Evolutionary conservation across 2,329 filamentous ascomycete genomes (phyloP), one percentile per base, ranked within the genome.

Genomic region (Dryadomyces quercus-mongolicae): DNA sequence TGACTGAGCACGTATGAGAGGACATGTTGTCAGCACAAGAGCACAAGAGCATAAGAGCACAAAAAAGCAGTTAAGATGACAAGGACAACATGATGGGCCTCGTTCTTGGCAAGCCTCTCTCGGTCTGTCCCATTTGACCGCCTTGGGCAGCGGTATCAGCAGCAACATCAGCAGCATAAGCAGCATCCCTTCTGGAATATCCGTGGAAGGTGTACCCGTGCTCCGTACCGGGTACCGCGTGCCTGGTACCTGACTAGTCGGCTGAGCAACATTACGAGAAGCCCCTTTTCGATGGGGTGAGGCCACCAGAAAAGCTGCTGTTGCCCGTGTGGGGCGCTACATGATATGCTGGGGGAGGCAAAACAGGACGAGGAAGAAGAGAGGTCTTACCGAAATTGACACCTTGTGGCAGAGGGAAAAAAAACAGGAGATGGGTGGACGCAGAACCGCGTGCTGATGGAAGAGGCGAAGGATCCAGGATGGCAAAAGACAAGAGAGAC

Each of bases 271-370:
- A 51, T 44, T 31, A 47, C 51, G 36, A 43, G 31, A 31, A 42
- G 51, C 55, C 53, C 50, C 51, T 57, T 42, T 48, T 52, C 21
- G 18, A 38, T 57, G 53, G 56, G 53, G 49, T 55, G 56, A 51
- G 53, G 48, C 48, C 40, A 57, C 7, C 12, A 9, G 25, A 54
- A 54, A 51, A 56, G 52, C 54, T 54, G 56, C 54, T 54, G 54
- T n/a, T n/a, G 42, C 42, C 16, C 6, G 18, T 20, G 42, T 44
- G 36, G 36, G 36, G 36, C 36, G 42, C 42, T 4, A 20, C 12
- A n/a, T 2, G 42, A 18, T 36, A 44, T 8, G 25, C 31, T 48
- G 50, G 2, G 16, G 44, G n/a, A 31, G 15, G 25, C 10, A 16
- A 16, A 10, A 6, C 8, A 20, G 21, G 15, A 49, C n/a, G 36